Conservation (phyloP, 768 basidiomycete species). For the Pleurotus giganteus region DNA sequence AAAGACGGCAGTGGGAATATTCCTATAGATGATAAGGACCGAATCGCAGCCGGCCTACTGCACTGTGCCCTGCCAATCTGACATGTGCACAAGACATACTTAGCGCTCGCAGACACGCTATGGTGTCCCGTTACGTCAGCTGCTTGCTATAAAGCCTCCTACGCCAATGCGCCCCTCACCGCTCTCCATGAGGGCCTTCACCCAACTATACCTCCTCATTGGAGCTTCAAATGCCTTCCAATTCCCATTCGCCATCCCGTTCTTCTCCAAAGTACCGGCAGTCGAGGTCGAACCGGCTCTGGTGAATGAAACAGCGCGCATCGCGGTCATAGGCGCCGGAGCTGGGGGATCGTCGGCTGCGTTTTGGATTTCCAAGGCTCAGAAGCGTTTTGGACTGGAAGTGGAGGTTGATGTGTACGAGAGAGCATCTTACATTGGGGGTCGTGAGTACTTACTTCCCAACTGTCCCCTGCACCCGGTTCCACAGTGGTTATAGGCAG, state of each 20-base stretch:
- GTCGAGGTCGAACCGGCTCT: slow-evolving; percentile 13
- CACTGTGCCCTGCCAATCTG: not conserved
- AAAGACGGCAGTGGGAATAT: slow-evolving; percentile 8
- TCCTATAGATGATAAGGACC: slow-evolving; percentile 16
- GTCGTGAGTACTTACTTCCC: slow-evolving; percentile 55
- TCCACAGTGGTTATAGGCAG: slow-evolving; percentile 50
- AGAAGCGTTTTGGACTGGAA: slow-evolving; percentile 64
- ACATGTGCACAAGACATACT: too few relatives aligned
- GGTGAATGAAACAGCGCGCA: slow-evolving; percentile 40
- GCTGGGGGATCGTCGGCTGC: slow-evolving; percentile 84
- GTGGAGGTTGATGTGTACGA: slow-evolving; percentile 88
- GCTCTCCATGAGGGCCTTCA: not conserved
- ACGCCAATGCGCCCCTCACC: not conserved
- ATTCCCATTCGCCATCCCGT: slow-evolving; percentile 56
- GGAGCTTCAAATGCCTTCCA: slow-evolving; percentile 37
- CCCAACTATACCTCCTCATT: slow-evolving; percentile 26
- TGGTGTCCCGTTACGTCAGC: not conserved
- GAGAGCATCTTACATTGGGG: slow-evolving; percentile 71
- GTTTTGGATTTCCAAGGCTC: slow-evolving; percentile 80
- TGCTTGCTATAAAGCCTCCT: not conserved
- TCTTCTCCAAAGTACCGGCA: slow-evolving; percentile 36
- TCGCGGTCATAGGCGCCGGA: slow-evolving; percentile 91
- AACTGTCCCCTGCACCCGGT: not conserved
- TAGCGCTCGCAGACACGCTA: too few relatives aligned
- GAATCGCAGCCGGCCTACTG: slow-evolving; percentile 3